Evolutionary conservation across 129 eudicot genomes (phyloP).

Genomic region (Flaveria trinervia): DNA sequence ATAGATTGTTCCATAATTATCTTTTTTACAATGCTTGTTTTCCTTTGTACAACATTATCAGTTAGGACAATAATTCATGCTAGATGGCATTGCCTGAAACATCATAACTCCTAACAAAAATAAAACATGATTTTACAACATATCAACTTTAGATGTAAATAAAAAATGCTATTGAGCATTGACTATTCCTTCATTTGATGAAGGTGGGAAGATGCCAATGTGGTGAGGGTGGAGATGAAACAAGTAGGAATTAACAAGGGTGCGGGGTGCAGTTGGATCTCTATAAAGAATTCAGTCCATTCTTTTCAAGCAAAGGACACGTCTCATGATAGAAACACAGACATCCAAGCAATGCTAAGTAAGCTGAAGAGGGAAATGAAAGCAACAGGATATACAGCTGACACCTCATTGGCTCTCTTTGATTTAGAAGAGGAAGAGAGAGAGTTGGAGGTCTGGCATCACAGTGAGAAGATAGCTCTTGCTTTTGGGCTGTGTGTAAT

Average conservation of each 20-base stretch:
- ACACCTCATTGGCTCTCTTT: slow-evolving; percentile 59
- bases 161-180: too few species aligned
- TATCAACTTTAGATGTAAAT: too few species aligned
- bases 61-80: too few species aligned
- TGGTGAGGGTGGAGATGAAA: slow-evolving; percentile 79
- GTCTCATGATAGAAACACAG: slow-evolving; percentile 57
- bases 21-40: too few species aligned
- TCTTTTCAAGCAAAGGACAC: slow-evolving; percentile 79
- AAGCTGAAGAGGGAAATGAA: slow-evolving; percentile 56
- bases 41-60: too few species aligned
- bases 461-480: slow-evolving; percentile 82
- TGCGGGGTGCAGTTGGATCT: slow-evolving; percentile 78
- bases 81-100: too few species aligned
- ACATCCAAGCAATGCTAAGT: slow-evolving; percentile 58
- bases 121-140: too few species aligned
- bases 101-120: too few species aligned
- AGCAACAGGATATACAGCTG: slow-evolving; percentile 66
- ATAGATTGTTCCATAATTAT: too few species aligned
- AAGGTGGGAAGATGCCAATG: slow-evolving; percentile 85
- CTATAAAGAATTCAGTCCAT: slow-evolving; percentile 58
- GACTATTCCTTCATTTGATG: slow-evolving; percentile 14
- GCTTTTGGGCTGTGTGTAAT: slow-evolving; percentile 69
- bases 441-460: slow-evolving; percentile 79
- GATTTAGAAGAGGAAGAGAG: slow-evolving; percentile 89
- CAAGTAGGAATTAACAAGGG: slow-evolving; percentile 75